These are phyloP conservation scores for Fusarium graminum DNA, from an alignment of 2,329 filamentous ascomycete species.

Conservation along the genomic window DNA sequence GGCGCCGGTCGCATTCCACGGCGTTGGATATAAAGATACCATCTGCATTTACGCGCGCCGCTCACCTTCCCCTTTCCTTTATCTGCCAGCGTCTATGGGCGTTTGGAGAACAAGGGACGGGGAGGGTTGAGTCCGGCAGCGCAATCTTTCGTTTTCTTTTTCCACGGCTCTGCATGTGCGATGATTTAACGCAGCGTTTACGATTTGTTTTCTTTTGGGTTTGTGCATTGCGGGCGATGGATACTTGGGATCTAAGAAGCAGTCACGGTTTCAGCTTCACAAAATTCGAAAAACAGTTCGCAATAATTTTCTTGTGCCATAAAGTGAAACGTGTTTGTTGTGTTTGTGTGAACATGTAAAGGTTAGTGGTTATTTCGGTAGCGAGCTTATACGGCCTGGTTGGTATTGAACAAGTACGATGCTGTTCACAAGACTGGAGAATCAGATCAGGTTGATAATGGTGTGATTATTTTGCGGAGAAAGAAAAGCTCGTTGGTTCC, in stretches of 20 bases:
- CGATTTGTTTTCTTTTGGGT: constrained; percentile 28
- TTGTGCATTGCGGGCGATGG: constrained; percentile 29
- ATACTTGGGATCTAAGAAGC: constrained; percentile 26
- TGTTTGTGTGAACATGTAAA: constrained; percentile 7
- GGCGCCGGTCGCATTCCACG: constrained; percentile 46
- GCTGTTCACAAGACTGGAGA: not conserved
- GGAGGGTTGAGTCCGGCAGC: not conserved
- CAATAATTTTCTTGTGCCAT: constrained; percentile 19
- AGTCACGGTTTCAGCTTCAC: constrained; percentile 17
- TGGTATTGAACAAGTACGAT: not conserved
- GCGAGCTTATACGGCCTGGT: not conserved
- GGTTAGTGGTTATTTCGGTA: constrained; percentile 5
- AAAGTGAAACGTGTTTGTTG: constrained; percentile 21
- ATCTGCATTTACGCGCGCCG: constrained; percentile 36
- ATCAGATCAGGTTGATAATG: not conserved
- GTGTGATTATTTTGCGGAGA: not conserved
- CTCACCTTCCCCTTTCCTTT: not conserved
- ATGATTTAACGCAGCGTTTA: constrained; percentile 34
- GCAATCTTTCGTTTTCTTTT: constrained; percentile 15
- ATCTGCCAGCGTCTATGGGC: constrained; percentile 13
- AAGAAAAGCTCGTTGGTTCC: not conserved
- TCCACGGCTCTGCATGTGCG: constrained; percentile 12
- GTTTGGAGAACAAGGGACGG: not conserved
- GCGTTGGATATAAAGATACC: constrained; percentile 50
- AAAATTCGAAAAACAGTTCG: constrained; percentile 34